Evolutionary conservation across 2,329 filamentous ascomycete genomes (phyloP).

Genomic region (Monosporascus sp.): DNA sequence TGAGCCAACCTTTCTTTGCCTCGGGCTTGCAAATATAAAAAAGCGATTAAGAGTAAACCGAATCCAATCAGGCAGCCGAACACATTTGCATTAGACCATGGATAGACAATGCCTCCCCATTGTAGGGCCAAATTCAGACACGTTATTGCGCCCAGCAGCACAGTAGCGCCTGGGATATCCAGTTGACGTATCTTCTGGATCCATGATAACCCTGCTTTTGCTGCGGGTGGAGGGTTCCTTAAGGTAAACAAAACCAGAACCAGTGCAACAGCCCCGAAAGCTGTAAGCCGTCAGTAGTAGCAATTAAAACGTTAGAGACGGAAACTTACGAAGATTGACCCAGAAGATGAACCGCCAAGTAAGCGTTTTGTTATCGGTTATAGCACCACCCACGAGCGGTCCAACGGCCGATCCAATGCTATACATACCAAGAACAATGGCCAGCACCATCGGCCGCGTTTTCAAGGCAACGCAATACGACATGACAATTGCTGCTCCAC

Average conservation of each 20-base stretch:
- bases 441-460: conserved; percentile 8
- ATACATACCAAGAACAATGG: conserved; percentile 13
- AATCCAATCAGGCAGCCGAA: conserved; percentile 19
- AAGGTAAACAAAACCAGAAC: not conserved
- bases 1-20: conserved; percentile 1
- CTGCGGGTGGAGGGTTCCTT: conserved; percentile 1
- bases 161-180: not conserved
- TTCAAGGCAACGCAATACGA: conserved; percentile 11
- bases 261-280: conserved; percentile 1
- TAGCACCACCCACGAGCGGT: conserved; percentile 13
- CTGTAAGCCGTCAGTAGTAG: not conserved
- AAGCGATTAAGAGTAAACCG: not conserved
- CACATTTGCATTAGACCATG: conserved; percentile 17
- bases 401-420: conserved; percentile 13
- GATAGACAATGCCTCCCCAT: conserved; percentile 17
- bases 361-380: conserved; percentile 5
- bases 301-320: no score
- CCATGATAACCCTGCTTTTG: not conserved
- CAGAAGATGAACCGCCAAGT: conserved; percentile 5
- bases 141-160: not conserved
- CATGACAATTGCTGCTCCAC: conserved; percentile 13
- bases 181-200: not conserved
- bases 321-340: conserved; percentile 4
- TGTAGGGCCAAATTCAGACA: conserved; percentile 19
- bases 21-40: not conserved